Evolutionary conservation across 1,139 yeast species (phyloP).

Genomic region (Lodderomyces orthopsilosis): DNA sequence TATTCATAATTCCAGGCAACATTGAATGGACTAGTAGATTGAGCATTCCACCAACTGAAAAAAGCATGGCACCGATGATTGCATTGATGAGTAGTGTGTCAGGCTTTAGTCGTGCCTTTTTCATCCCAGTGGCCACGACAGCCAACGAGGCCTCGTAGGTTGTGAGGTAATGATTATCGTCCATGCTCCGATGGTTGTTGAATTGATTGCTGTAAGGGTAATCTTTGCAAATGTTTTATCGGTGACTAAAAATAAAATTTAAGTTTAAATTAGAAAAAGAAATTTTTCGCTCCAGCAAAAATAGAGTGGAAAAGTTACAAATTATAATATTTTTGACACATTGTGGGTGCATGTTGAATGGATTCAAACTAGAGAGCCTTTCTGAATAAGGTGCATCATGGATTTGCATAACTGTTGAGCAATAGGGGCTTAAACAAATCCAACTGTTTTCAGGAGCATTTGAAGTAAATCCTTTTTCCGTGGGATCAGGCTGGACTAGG

Average conservation of each 20-base stretch:
- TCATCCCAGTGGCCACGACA: constrained; percentile 80
- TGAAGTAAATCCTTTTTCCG: not conserved
- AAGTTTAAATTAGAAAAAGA: too few relatives aligned
- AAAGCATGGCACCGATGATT: constrained; percentile 66
- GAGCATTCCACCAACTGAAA: constrained; percentile 73
- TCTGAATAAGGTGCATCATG: too few relatives aligned
- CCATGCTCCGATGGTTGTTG: constrained; percentile 14
- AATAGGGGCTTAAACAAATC: too few relatives aligned
- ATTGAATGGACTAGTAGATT: constrained; percentile 55
- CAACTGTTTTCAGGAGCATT: not conserved
- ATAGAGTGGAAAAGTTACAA: too few relatives aligned
- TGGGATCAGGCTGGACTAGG: not conserved
- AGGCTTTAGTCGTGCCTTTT: constrained; percentile 63
- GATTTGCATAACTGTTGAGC: too few relatives aligned
- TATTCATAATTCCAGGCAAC: constrained; percentile 36
- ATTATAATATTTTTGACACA: too few relatives aligned
- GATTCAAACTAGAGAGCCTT: too few relatives aligned
- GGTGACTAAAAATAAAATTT: too few relatives aligned
- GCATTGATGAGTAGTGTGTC: constrained; percentile 61
- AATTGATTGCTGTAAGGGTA: not conserved
- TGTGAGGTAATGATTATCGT: constrained; percentile 59
- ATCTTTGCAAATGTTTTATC: too few relatives aligned
- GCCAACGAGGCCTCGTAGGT: constrained; percentile 81
- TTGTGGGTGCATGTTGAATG: too few relatives aligned
- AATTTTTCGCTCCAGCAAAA: too few relatives aligned